Evolutionary conservation across 768 basidiomycete genomes (phyloP).

Genomic region (Chlorophyllum brunneum): DNA sequence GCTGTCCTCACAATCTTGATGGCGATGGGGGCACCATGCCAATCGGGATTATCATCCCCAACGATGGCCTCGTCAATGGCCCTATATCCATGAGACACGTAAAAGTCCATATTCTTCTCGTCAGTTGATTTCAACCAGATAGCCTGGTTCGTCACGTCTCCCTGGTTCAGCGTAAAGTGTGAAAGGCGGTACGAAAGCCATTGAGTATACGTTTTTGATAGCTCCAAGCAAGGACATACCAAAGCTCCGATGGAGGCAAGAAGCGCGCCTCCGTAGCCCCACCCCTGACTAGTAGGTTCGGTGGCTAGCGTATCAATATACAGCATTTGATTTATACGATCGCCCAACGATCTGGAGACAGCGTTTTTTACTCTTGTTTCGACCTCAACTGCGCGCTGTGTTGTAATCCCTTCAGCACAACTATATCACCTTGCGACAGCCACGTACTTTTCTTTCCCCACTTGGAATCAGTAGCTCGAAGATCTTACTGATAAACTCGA

Average conservation of each 20-base stretch:
- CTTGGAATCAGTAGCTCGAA: not conserved
- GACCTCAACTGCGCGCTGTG: slow-evolving; percentile 19
- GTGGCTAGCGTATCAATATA: slow-evolving; percentile 19
- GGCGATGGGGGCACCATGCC: slow-evolving; percentile 19
- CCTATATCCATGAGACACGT: slow-evolving; percentile 24
- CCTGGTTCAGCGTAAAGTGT: slow-evolving; percentile 13
- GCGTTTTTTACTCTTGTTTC: slow-evolving; percentile 13
- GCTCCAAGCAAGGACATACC: slow-evolving; percentile 12
- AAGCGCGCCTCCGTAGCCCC: slow-evolving; percentile 22
- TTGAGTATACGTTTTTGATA: not conserved
- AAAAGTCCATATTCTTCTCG: slow-evolving; percentile 21
- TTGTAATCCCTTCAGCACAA: not conserved
- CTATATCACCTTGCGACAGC: not conserved
- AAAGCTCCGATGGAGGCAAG: slow-evolving; percentile 19
- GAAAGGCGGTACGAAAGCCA: not conserved
- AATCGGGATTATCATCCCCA: slow-evolving; percentile 22
- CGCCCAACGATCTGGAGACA: slow-evolving; percentile 16
- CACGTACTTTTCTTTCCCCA: slow-evolving; percentile 4
- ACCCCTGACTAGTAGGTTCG: slow-evolving; percentile 18
- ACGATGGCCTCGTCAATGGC: slow-evolving; percentile 17
- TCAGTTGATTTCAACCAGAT: slow-evolving; percentile 22
- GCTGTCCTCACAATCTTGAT: slow-evolving; percentile 20
- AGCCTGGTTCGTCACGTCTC: slow-evolving; percentile 16
- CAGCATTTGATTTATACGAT: slow-evolving; percentile 19
- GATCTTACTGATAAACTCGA: not conserved